These are phyloP conservation scores for Xylaria sp. DNA, from an alignment of 2,329 filamentous ascomycete species.

Conservation along the genomic window DNA sequence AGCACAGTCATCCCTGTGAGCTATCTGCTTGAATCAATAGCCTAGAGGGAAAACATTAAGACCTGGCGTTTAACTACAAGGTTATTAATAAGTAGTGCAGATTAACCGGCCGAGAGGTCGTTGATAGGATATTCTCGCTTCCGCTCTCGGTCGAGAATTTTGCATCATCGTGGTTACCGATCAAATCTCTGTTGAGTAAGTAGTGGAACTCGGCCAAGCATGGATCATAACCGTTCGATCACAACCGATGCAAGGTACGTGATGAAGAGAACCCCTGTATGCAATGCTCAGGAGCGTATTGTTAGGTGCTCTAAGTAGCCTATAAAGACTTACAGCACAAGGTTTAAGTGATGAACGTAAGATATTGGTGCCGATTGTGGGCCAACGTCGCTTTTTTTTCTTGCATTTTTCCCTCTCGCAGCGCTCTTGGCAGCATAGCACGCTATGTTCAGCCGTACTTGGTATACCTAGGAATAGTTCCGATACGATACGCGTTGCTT, in stretches of 20 bases:
- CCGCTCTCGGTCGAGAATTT: constrained; percentile 8
- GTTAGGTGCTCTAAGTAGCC: constrained; percentile 21
- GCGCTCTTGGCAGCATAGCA: constrained; percentile 25
- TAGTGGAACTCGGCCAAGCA: constrained; percentile 28
- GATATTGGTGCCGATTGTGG: constrained; percentile 37
- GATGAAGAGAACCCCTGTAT: constrained; percentile 21
- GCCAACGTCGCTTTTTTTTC: constrained; percentile 8
- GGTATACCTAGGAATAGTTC: neutral
- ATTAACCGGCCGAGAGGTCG: neutral
- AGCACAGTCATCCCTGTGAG: neutral
- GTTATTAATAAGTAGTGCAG: neutral
- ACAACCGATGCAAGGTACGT: constrained; percentile 12
- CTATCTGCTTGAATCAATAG: neutral
- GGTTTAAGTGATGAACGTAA: constrained; percentile 35
- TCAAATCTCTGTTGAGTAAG: constrained; percentile 25
- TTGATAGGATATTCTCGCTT: neutral
- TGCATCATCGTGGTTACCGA: neutral
- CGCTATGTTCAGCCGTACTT: constrained; percentile 23
- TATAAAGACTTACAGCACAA: constrained; percentile 36
- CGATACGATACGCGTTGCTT: constrained; percentile 17
- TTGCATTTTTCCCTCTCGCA: constrained; percentile 5
- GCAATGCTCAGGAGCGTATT: neutral
- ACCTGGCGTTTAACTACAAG: neutral
- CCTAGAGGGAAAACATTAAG: neutral
- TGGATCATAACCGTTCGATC: constrained; percentile 23